Conservation (phyloP, 306 rosid genomes). For the Boehmeria nivea region DNA sequence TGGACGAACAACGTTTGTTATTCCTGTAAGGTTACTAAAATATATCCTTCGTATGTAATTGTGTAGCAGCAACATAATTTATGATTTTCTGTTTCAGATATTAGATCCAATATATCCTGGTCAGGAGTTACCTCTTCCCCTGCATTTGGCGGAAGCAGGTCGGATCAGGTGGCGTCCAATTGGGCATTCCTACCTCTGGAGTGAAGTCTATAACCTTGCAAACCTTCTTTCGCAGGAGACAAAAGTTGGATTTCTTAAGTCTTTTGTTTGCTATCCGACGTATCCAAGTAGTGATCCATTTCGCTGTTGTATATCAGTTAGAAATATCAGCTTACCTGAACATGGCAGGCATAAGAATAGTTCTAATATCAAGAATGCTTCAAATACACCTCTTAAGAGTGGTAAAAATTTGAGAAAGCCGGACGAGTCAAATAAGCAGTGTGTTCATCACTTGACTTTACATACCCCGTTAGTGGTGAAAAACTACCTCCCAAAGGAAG, state of each 20-base stretch:
- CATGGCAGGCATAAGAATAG: conserved; percentile 39
- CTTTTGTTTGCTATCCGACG: conserved; percentile 87
- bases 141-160: conserved; percentile 95
- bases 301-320: conserved; percentile 82
- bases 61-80: neutral
- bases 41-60: neutral
- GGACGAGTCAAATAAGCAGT: conserved; percentile 47
- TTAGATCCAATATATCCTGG: conserved; percentile 87
- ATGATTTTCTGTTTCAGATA: conserved; percentile 43
- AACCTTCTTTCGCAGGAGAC: conserved; percentile 63
- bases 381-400: conserved; percentile 15
- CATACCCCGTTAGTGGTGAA: conserved; percentile 68
- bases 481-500: conserved; percentile 73
- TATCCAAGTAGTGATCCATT: conserved; percentile 80
- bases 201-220: conserved; percentile 77
- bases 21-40: neutral
- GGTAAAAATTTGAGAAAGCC: conserved; percentile 13
- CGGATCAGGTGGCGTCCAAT: conserved; percentile 86
- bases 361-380: conserved; percentile 18
- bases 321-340: conserved; percentile 53
- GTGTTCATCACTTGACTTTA: conserved; percentile 63
- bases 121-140: conserved; percentile 84
- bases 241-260: conserved; percentile 67
- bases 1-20: neutral
- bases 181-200: conserved; percentile 87